Evolutionary conservation across 805 yeast species (phyloP), one percentile per base, ranked within the genome.

Genomic region (Yarrowia deformans): DNA sequence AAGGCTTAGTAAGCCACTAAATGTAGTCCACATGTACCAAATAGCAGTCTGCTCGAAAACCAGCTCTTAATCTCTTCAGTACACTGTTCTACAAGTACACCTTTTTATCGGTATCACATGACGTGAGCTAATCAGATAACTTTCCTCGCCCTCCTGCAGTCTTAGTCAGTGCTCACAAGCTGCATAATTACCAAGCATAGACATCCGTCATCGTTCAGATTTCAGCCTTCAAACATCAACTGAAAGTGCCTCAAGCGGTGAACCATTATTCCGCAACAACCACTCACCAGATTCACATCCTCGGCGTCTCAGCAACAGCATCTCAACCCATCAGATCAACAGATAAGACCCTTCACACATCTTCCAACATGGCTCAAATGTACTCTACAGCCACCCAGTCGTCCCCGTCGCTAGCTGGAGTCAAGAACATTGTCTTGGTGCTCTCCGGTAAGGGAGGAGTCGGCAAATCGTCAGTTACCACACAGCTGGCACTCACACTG

Each of bases 391-490:
- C 68, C 29, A 49, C 56, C 2, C 32, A 63, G 37, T 18, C 55
- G 8, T 37, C 48, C n/a, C 73, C 76, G 43, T 77, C 85, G 1
- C 74, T 85, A 29, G 74, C 79, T 23, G 80, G 84, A 64, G 88
- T 94, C 40, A 87, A 88, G 73, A 97, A 94, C 76, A 87, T 95
- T 5, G 77, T 93, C 3, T 82, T 95, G 43, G 88, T 95, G 12
- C 85, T 95, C 2, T 92, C 97, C 0, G 99, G 98, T 0, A 93
- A 93, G 78, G 98, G 98, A 37, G 98, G 99, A 32, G 99, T 95
- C 0, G 99, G 99, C 1, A 95, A 95, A 77, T 92, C 97, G 13
- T 92, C 98, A 0, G 93, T 95, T 1, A 93, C 99, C 2, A 91
- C 97, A 0, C 99, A 95, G 76, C 82, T 93, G 1, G 98, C 98